Percentiles rank a stretch among this genome's conserved stretches.
Evolutionary conservation across 176 grass and related monocot species (phyloP).

Genomic region (Oryza meridionalis): DNA sequence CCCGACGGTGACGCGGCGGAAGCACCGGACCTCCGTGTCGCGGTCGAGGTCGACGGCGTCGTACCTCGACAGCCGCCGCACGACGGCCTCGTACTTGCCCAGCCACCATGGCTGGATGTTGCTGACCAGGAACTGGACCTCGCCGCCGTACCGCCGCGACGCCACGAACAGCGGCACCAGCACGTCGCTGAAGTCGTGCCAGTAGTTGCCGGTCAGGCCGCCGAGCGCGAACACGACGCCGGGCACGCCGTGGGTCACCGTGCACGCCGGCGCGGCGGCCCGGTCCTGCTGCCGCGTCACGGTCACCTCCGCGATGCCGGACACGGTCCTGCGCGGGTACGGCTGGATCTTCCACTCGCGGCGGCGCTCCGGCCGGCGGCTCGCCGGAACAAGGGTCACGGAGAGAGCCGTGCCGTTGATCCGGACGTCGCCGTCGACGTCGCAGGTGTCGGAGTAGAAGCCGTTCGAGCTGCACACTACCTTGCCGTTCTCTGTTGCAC

Average conservation of each 20-base stretch:
- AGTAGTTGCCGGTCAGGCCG: slow-evolving; percentile 65
- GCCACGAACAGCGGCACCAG: slow-evolving; percentile 78
- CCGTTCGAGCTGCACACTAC: slow-evolving; percentile 48
- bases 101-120: slow-evolving; percentile 78
- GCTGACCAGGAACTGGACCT: slow-evolving; percentile 59
- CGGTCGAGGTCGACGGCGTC: slow-evolving; percentile 62
- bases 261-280: slow-evolving; percentile 43
- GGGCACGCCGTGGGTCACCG: slow-evolving; percentile 44
- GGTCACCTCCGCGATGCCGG: slow-evolving; percentile 41
- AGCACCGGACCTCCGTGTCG: slow-evolving; percentile 57
- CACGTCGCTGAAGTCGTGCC: slow-evolving; percentile 76
- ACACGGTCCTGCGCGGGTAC: slow-evolving; percentile 62
- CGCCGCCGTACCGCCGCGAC: slow-evolving; percentile 52
- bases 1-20: slow-evolving; percentile 48
- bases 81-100: slow-evolving; percentile 59
- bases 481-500: slow-evolving; percentile 42
- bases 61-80: slow-evolving; percentile 55
- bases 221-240: slow-evolving; percentile 70
- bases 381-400: slow-evolving; percentile 45
- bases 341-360: slow-evolving; percentile 60
- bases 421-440: slow-evolving; percentile 72
- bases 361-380: background rate
- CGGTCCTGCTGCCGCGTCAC: slow-evolving; percentile 41
- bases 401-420: slow-evolving; percentile 52
- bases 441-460: slow-evolving; percentile 68